Percentiles rank a stretch among this genome's conserved stretches.
Conservation (phyloP, 2,329 filamentous ascomycete genomes). For the Fusarium tuaranense region DNA sequence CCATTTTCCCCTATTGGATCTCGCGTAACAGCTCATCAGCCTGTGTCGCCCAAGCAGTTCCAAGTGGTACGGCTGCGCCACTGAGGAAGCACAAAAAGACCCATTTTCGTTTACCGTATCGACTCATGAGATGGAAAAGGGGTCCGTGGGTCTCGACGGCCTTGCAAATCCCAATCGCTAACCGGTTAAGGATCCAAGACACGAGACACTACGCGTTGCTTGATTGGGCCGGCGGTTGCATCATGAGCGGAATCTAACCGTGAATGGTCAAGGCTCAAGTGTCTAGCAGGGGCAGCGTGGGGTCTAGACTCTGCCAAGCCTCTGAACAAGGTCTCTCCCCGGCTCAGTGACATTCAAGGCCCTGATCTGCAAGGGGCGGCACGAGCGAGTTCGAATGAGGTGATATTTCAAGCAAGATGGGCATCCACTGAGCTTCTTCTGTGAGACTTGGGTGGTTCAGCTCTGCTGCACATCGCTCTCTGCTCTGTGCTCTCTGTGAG, state of each 20-base stretch:
- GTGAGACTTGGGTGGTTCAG: background rate
- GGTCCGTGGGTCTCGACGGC: background rate
- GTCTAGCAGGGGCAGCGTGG: background rate
- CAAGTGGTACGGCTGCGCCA: background rate
- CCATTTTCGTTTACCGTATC: constrained; percentile 7
- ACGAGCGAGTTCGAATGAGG: background rate
- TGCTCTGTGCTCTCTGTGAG: background rate
- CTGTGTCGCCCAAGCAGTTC: background rate
- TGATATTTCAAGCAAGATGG: background rate
- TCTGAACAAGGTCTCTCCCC: background rate
- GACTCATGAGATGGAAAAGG: constrained; percentile 3
- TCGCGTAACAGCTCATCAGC: background rate
- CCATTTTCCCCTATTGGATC: background rate
- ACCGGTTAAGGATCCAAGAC: background rate
- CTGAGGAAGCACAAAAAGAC: background rate
- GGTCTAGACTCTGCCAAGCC: background rate
- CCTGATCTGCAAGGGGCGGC: background rate
- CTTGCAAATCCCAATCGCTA: constrained; percentile 1
- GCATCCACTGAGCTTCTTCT: background rate
- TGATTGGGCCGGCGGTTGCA: background rate
- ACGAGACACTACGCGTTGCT: background rate
- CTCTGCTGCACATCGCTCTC: background rate
- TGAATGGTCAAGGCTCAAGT: background rate
- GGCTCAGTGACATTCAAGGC: background rate
- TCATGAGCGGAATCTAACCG: background rate